A percentile compares a stretch with the other conserved stretches of the same genome.
These are phyloP conservation scores for Arbutus unedo DNA, from an alignment of 148 eudicot species.

Conservation along the genomic window DNA sequence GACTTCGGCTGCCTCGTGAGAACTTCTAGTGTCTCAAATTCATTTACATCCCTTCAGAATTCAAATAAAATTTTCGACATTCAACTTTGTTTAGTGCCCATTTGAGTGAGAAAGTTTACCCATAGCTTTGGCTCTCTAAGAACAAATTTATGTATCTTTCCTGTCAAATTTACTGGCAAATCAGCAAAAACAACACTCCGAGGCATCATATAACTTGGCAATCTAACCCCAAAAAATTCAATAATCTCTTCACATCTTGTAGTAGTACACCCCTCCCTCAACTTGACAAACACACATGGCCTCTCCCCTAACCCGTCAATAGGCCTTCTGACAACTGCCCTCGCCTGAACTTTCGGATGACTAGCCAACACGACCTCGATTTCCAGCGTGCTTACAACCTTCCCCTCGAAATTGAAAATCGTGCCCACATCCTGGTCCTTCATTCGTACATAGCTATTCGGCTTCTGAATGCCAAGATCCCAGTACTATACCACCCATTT, in stretches of 20 bases:
- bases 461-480: slow-evolving; percentile 28
- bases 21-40: too few species aligned
- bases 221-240: slow-evolving; percentile 30
- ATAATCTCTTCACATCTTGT: slow-evolving; percentile 25
- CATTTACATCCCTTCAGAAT: too few species aligned
- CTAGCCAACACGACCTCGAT: slow-evolving; percentile 28
- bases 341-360: slow-evolving; percentile 26
- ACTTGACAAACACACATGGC: slow-evolving; percentile 37
- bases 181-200: slow-evolving; percentile 44
- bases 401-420: slow-evolving; percentile 11
- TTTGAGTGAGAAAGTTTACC: slow-evolving; percentile 23
- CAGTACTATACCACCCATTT: slow-evolving; percentile 36
- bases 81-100: neutral
- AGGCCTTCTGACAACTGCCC: slow-evolving; percentile 31
- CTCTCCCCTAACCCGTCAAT: slow-evolving; percentile 19
- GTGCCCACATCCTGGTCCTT: slow-evolving; percentile 26
- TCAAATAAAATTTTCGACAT: neutral
- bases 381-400: slow-evolving; percentile 30
- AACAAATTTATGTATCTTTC: slow-evolving; percentile 66
- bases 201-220: slow-evolving; percentile 58
- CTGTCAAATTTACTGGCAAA: slow-evolving; percentile 58
- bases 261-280: slow-evolving; percentile 25
- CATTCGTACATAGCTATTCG: slow-evolving; percentile 24
- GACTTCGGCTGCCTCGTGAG: too few species aligned
- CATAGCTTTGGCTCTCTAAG: too few species aligned